Base-by-base conservation (phyloP, 148 eudicot genomes). In the Camellia japonica region DNA sequence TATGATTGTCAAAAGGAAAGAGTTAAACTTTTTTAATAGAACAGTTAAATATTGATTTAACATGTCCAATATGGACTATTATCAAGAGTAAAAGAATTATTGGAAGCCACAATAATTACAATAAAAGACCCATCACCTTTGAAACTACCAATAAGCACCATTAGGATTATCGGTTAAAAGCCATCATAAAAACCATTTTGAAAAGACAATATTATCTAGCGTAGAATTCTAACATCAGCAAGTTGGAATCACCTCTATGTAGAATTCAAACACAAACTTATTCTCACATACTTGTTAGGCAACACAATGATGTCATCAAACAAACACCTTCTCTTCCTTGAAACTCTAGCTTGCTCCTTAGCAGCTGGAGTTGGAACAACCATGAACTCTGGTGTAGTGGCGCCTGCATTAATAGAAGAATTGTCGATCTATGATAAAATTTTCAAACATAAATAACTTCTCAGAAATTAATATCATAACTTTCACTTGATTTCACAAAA, bases 291-390 rank as follows among this genome's bases (percentile, higher is more conserved):
- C 98, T 83, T 76, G 80, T 88, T 90, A 84, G 89, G 70, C 68
- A 96, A 55, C 54, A 84, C 84, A 1, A 84, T 73, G 67, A 43
- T 10, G 60, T 79, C 85, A 82, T 96, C 98, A 30, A 81, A 43
- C 30, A 84, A 49, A 74, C 90, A 84, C 80, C 90, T 94, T 68
- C 93, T 79, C 84, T 96, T 96, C 84, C 82, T 73, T 19, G 80
- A 65, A 77, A 87, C 77, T 75, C 80, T 87, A 64, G 80, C 43
- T 44, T 71, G 58, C 83, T 94, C 97, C 73, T 76, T 88, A 78
- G 84, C 71, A 82, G 92, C 94, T 66, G 99, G 98, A 74, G 99
- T 92, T 56, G 78, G 91, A 38, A 90, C 84, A 64, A 75, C 85
- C 75, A 86, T 80, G 73, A 86, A 68, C 76, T 86, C 88, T n/a